Conservation (phyloP, 192 early-diverging fungal genomes). For the Backusella psychrophila region DNA sequence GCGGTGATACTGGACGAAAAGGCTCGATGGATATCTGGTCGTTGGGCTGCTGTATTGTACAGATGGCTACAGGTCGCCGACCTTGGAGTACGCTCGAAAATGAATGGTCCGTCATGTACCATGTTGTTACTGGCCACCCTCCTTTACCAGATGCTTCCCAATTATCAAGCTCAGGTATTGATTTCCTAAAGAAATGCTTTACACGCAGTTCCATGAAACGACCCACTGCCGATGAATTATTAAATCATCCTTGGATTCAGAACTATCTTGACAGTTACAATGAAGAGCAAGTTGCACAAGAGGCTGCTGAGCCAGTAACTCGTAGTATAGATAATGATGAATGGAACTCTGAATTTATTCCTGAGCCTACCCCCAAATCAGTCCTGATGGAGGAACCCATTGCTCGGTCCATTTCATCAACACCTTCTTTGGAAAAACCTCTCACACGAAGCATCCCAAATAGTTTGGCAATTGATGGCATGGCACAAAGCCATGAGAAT, state of each 20-base stretch:
- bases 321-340: not conserved
- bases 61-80: constrained; percentile 87
- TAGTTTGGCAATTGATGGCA: constrained; percentile 22
- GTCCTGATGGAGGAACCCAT: not conserved
- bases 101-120: constrained; percentile 94
- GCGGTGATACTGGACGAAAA: constrained; percentile 68
- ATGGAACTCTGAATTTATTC: not conserved
- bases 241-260: constrained; percentile 71
- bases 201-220: constrained; percentile 64
- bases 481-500: constrained; percentile 7
- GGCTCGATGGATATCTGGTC: constrained; percentile 93
- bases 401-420: not conserved
- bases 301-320: not conserved
- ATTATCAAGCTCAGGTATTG: constrained; percentile 64
- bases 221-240: constrained; percentile 71
- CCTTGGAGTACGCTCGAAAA: constrained; percentile 91
- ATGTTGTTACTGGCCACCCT: constrained; percentile 75
- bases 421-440: constrained; percentile 1
- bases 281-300: not conserved
- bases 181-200: constrained; percentile 80
- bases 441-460: constrained; percentile 19
- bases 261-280: constrained; percentile 32
- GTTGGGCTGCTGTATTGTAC: constrained; percentile 85
- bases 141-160: constrained; percentile 72
- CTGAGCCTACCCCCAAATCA: not conserved